Percentiles rank a stretch among this genome's conserved stretches.
Conservation (phyloP, 306 rosid genomes). For the Luffa aegyptiaca region DNA sequence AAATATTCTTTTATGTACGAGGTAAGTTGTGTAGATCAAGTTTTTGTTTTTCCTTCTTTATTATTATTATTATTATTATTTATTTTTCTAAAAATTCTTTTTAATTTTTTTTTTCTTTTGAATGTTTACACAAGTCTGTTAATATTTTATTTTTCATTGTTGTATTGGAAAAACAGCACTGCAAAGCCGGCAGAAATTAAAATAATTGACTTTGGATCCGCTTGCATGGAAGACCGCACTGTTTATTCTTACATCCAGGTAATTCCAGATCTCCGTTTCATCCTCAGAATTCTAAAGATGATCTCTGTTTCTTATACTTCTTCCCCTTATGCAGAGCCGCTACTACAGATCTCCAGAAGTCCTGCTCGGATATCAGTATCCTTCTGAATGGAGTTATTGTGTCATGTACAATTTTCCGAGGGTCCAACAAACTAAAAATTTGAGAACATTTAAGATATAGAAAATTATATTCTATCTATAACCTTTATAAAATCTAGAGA, state of each 20-base stretch:
- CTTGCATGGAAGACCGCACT: conserved; percentile 99
- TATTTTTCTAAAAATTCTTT: too few relatives aligned
- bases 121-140: not conserved
- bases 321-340: conserved; percentile 69
- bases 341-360: conserved; percentile 98
- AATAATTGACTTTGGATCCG: conserved; percentile 97
- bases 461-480: not conserved
- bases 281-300: conserved; percentile 13
- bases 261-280: conserved; percentile 8
- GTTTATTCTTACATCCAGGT: conserved; percentile 99
- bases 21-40: conserved; percentile 40
- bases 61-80: too few relatives aligned
- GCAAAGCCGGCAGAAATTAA: conserved; percentile 89
- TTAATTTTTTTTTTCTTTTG: not conserved
- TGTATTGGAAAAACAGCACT: conserved; percentile 29
- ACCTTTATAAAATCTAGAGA: not conserved
- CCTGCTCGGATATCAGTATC: conserved; percentile 99
- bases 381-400: conserved; percentile 25
- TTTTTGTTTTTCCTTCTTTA: not conserved
- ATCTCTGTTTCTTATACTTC: conserved; percentile 12
- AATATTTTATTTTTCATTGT: conserved; percentile 7
- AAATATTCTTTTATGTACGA: conserved; percentile 85
- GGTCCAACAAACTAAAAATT: not conserved
- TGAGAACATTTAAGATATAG: not conserved
- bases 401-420: not conserved